phyloP scores from a whole-genome alignment of 305 asterid genomes.

The Stenogyne calaminthoides region DNA sequence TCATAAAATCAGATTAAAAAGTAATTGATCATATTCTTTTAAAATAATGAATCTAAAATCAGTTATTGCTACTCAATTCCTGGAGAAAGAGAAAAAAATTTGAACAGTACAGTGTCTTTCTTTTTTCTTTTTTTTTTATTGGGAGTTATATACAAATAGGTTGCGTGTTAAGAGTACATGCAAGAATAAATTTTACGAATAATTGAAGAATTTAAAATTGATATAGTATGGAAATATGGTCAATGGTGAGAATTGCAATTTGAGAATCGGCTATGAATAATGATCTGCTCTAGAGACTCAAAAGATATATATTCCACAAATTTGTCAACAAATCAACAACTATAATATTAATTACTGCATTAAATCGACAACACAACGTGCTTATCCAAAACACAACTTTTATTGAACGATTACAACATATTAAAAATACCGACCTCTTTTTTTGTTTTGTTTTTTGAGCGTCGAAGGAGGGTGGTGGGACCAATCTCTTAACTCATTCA shows the following conservation, averaged over 20 bases:
- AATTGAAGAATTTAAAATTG: too few species aligned
- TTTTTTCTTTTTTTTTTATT: too few species aligned
- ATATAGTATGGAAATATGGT: not conserved
- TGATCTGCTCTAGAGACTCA: slow-evolving; percentile 37
- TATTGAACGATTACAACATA: not conserved
- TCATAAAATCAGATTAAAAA: too few species aligned
- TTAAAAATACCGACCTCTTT: not conserved
- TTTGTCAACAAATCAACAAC: slow-evolving; percentile 25
- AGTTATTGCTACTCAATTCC: too few species aligned
- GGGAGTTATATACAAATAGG: not conserved
- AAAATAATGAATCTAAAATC: too few species aligned
- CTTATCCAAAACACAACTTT: slow-evolving; percentile 10
- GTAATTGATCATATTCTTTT: too few species aligned
- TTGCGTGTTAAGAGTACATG: not conserved
- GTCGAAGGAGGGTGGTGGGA: not conserved
- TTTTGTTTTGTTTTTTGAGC: not conserved
- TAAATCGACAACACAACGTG: slow-evolving; percentile 15
- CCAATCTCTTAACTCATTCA: not conserved
- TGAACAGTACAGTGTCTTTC: too few species aligned
- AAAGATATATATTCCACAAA: slow-evolving; percentile 28
- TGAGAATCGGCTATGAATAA: slow-evolving; percentile 1
- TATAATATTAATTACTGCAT: not conserved
- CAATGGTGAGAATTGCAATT: slow-evolving; percentile 11
- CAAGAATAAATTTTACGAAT: not conserved
- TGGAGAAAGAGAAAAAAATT: too few species aligned